Evolutionary conservation across 768 basidiomycete genomes (phyloP), one percentile per base, ranked within the genome.

Genomic region (Clavaria fumosa): DNA sequence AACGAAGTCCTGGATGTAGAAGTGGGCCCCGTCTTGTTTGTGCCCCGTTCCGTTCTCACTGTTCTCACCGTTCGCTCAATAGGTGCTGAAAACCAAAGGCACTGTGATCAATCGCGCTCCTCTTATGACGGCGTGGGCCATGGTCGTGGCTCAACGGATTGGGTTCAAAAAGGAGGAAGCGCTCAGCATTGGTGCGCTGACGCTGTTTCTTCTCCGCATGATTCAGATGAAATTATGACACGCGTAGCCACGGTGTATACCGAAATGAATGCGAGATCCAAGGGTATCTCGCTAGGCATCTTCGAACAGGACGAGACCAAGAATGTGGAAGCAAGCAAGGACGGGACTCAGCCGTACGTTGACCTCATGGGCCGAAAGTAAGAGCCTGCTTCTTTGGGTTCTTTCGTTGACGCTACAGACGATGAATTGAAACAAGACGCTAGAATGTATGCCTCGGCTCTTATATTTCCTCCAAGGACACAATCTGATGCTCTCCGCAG

Each of bases 51-150:
- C 18, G 17, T 39, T 24, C n/a, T n/a, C 10, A 28, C 34, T 37
- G 39, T 14, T 38, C 37, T 17, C 9, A 39, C 34, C 28, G 37
- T 26, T n/a, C 31, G 31, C 42, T 20, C 10, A 17, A 19, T 41
- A 88, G 83, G 53, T 63, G 5, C 63, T 95, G 30, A 61, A 54
- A 43, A 56, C 54, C 14, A 78, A 85, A 45, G 65, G 61, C 5
- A 65, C 72, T 14, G 66, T 86, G 14, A 68, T 85, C 31, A 97
- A 97, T 55, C 76, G 93, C 17, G 91, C 93, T 1, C 93, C 93
- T 0, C 66, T 96, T 31, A 84, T 96, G 83, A 89, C 78, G 39
- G 88, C 82, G 2, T 97, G 93, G 93, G 75, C 86, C 2, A 81
- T 69, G 36, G 57, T 86, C 23, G 84, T 96, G 19, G 81, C 85